A percentile compares a stretch with the other conserved stretches of the same genome.
These are phyloP conservation scores for Heterobasidion annosum DNA, from an alignment of 1,284 basidiomycete species.

Conservation along the genomic window DNA sequence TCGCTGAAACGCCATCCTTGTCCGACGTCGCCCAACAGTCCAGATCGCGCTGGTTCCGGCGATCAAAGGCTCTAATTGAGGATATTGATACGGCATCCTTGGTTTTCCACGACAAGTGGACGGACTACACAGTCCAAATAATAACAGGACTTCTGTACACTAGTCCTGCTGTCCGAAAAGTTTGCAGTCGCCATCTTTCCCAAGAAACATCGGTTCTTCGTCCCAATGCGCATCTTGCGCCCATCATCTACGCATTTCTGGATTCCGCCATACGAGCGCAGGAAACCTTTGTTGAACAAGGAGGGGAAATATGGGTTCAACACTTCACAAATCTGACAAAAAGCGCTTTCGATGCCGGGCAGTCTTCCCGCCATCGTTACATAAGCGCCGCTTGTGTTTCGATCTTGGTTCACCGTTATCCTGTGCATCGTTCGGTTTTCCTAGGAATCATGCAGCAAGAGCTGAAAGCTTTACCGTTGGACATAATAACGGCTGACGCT, in stretches of 20 bases:
- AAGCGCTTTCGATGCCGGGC: slow-evolving; percentile 6
- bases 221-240: slow-evolving; percentile 23
- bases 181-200: slow-evolving; percentile 22
- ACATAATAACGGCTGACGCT: slow-evolving; percentile 8
- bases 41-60: slow-evolving; percentile 14
- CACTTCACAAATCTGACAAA: slow-evolving; percentile 14
- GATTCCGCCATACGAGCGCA: slow-evolving; percentile 15
- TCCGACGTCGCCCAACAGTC: slow-evolving; percentile 8
- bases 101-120: slow-evolving; percentile 30
- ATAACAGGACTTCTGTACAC: slow-evolving; percentile 34
- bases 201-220: slow-evolving; percentile 11
- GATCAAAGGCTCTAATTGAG: slow-evolving; percentile 14
- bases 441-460: slow-evolving; percentile 8
- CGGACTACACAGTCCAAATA: slow-evolving; percentile 28
- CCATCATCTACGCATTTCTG: slow-evolving; percentile 31
- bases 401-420: slow-evolving; percentile 6
- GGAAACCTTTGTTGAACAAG: background rate
- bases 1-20: slow-evolving; percentile 6
- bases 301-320: slow-evolving; percentile 3
- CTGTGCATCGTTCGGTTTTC: slow-evolving; percentile 10
- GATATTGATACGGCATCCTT: slow-evolving; percentile 21
- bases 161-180: slow-evolving; percentile 11
- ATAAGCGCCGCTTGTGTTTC: slow-evolving; percentile 10
- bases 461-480: slow-evolving; percentile 5
- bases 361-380: slow-evolving; percentile 5